Evolutionary conservation across 129 eudicot species (phyloP).

Genomic region (carrot (Daucus carota)): DH1_v3.0 NC_030382.2:36826501-36827000

Average conservation of each 20-base stretch:
- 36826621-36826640: not conserved
- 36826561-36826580: not conserved
- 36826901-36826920: conserved; percentile 62
- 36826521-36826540: no score
- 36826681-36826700: not conserved
- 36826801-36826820: conserved; percentile 92
- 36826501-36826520: no score
- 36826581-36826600: not conserved
- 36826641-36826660: not conserved
- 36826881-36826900: conserved; percentile 99
- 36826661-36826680: not conserved
- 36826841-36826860: conserved; percentile 88
- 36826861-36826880: conserved; percentile 82
- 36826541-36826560: not conserved
- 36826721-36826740: not conserved
- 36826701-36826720: not conserved
- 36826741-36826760: not conserved
- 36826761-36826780: not conserved
- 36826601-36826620: not conserved
- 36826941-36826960: not conserved
- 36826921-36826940: conserved; percentile 53
- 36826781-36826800: conserved; percentile 77
- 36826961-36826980: not conserved
- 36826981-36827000: conserved; percentile 13
- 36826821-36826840: conserved; percentile 87